Evolutionary conservation across 2,329 filamentous ascomycete genomes (phyloP).

Genomic region (Aspergillus sp.): DNA sequence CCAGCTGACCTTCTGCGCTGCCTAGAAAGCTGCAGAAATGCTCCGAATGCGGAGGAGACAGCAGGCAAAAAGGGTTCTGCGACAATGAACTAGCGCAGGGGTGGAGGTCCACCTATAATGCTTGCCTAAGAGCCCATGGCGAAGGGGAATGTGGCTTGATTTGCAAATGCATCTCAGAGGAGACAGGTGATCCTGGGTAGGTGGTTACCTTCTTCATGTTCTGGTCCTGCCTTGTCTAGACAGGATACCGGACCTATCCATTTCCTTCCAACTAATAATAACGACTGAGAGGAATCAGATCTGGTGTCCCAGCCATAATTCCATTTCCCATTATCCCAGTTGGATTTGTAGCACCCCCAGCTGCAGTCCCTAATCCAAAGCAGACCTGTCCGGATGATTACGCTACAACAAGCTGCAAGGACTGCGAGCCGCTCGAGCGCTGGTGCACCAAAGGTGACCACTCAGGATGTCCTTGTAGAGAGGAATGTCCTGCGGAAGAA

Average conservation of each 20-base stretch:
- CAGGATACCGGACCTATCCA: too few relatives aligned
- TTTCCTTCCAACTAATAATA: neutral
- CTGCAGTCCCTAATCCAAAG: neutral
- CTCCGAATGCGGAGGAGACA: too few relatives aligned
- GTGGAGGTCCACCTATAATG: too few relatives aligned
- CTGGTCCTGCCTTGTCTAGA: too few relatives aligned
- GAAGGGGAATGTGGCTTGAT: too few relatives aligned
- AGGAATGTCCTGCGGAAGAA: neutral
- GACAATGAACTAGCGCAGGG: too few relatives aligned
- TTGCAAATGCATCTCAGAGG: too few relatives aligned
- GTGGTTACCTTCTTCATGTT: too few relatives aligned
- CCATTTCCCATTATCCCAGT: neutral
- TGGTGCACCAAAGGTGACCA: neutral
- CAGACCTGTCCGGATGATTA: neutral
- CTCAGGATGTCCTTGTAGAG: neutral
- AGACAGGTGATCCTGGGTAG: neutral
- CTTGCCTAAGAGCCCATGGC: too few relatives aligned
- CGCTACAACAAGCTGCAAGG: neutral
- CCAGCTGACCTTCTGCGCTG: too few relatives aligned
- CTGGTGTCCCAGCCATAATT: neutral
- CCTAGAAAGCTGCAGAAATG: too few relatives aligned
- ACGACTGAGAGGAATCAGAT: neutral
- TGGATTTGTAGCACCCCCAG: neutral
- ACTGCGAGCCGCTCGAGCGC: neutral
- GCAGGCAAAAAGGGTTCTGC: too few relatives aligned